Conservation (phyloP, 805 yeast genomes). For the Monosporozyma solicola region DNA sequence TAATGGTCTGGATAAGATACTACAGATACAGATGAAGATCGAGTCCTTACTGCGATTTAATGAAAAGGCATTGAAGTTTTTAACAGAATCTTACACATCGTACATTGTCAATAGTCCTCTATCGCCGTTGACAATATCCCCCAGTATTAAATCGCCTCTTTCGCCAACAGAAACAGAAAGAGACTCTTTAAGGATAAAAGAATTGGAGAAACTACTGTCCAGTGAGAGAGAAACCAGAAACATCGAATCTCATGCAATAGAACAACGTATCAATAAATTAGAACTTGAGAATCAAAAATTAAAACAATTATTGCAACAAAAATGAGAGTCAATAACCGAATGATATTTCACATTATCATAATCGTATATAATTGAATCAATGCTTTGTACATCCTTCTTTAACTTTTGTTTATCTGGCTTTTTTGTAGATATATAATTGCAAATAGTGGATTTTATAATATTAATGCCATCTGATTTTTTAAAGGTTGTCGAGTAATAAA, state of each 20-base stretch:
- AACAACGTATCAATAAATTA: slow-evolving; percentile 40
- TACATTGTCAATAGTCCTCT: slow-evolving; percentile 11
- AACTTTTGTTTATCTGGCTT: no score
- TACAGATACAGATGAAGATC: slow-evolving; percentile 12
- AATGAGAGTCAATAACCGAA: neutral
- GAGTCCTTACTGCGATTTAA: slow-evolving; percentile 46
- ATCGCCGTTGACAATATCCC: slow-evolving; percentile 4
- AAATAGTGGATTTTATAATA: slow-evolving; percentile 2
- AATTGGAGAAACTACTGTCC: slow-evolving; percentile 56
- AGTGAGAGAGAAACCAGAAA: slow-evolving; percentile 62
- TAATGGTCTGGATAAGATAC: neutral
- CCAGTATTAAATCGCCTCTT: neutral
- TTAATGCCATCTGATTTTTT: neutral
- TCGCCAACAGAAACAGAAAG: neutral
- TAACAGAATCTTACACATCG: slow-evolving; percentile 46
- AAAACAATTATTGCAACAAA: slow-evolving; percentile 16
- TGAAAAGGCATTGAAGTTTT: slow-evolving; percentile 50
- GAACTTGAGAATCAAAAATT: slow-evolving; percentile 46
- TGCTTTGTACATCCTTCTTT: no score
- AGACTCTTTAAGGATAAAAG: slow-evolving; percentile 43
- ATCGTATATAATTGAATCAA: neutral
- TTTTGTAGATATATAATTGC: neutral
- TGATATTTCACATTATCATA: no score
- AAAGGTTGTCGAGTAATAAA: neutral
- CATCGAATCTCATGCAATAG: slow-evolving; percentile 50